Evolutionary conservation across 108 stramenopile species (phyloP), one percentile per base, ranked within the genome.

Genomic region (Mediolabrus comicus): DNA sequence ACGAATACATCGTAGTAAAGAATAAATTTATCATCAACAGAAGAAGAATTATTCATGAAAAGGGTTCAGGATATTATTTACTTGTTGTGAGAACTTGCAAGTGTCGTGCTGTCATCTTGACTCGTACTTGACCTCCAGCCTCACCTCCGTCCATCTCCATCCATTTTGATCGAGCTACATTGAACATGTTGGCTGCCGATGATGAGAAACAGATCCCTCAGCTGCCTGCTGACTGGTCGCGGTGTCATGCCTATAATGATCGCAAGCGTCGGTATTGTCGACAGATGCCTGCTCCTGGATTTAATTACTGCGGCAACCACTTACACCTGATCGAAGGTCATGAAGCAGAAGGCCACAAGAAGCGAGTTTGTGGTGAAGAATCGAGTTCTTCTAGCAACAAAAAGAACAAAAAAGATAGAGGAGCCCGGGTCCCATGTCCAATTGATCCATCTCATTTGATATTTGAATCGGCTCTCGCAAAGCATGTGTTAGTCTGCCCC

Each of bases 401-500:
- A 33, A 51, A 33, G 17, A 33, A 36, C 27, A 46, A 56, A 14
- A 59, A 72, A 35, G 56, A 71, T 43, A 57, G 77, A 25, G 77
- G 90, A 30, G 88, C 86, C 61, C 79, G 93, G 25, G 74, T 95
- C 49, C 93, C 93, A 12, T 95, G 93, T 79, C 93, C 93, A 7
- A 64, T 92, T 6, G 93, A 95, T 77, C 87, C 89, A 24, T 87
- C 89, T 8, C 93, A 95, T 71, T 62, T 65, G 24, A 84, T 95
- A 43, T 89, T 71, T 70, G 87, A 88, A 81, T 76, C 83, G 53
- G 54, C 72, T 25, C 31, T 90, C 0, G 74, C 67, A 25, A 83
- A 78, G 39, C 93, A 95, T 59, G 67, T 92, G 0, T 33, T 65
- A 26, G 79, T 86, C 14, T 95, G 93, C 70, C 93, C 93, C 16